A percentile compares a stretch with the other conserved stretches of the same genome.
Conservation (phyloP, 371 early-diverging fungal species). For the Nematocida ausubeli region DNA sequence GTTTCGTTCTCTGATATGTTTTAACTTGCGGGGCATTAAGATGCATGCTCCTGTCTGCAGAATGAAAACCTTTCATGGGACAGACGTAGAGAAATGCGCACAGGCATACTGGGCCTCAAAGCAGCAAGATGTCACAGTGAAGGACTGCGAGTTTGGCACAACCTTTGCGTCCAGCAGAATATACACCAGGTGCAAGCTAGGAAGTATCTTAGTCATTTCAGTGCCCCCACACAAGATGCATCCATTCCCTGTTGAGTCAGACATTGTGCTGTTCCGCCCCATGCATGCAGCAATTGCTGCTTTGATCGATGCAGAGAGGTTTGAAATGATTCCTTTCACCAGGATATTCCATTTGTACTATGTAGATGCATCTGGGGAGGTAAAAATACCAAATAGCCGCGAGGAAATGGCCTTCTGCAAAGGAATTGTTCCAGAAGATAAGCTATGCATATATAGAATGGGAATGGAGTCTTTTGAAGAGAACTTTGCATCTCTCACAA, state of each 20-base stretch:
- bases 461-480: slow-evolving; percentile 1
- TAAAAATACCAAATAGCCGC: slow-evolving; percentile 2
- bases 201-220: neutral
- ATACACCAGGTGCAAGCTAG: neutral
- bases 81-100: neutral
- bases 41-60: neutral
- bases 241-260: neutral
- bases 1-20: neutral
- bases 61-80: neutral
- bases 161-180: neutral
- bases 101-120: neutral
- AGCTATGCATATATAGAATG: slow-evolving; percentile 3
- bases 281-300: neutral
- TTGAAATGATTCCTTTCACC: slow-evolving; percentile 2
- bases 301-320: neutral
- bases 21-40: neutral
- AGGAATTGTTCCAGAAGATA: neutral
- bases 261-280: neutral
- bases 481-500: neutral
- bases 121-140: neutral
- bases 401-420: slow-evolving; percentile 13
- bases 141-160: slow-evolving; percentile 4
- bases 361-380: neutral
- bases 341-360: neutral
- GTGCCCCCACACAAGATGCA: neutral